phyloP scores from a whole-genome alignment of 495 filamentous ascomycete genomes.

The Xylaria scruposa region DNA sequence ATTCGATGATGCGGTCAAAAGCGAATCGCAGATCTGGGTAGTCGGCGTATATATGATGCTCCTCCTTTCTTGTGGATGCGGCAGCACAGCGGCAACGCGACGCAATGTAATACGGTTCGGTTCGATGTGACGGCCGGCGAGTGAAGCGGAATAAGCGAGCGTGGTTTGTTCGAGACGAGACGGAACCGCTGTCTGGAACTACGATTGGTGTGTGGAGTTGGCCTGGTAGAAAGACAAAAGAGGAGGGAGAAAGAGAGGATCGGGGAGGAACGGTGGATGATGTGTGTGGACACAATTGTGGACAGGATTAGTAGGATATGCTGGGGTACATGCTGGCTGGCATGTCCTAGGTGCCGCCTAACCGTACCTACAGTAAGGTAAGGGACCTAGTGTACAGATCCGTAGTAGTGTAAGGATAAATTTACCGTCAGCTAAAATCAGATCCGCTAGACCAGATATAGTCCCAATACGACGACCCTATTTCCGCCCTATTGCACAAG shows the following conservation, averaged over 20 bases:
- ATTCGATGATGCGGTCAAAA: neutral
- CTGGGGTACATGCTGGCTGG: too few species aligned
- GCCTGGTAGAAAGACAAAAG: conserved; percentile 3
- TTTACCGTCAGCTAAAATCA: neutral
- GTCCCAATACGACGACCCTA: conserved; percentile 1
- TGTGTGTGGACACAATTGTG: conserved; percentile 6
- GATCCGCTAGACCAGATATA: conserved; percentile 9
- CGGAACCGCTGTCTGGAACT: conserved; percentile 2
- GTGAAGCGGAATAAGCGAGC: conserved; percentile 20
- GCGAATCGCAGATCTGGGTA: neutral
- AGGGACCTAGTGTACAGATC: too few species aligned
- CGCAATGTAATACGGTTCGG: neutral
- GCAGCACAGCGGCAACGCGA: neutral
- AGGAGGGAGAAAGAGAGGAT: conserved; percentile 4
- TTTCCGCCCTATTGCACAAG: neutral
- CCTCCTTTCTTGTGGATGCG: conserved; percentile 15
- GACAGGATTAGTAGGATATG: neutral
- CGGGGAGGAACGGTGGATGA: conserved; percentile 18
- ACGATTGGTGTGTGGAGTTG: conserved; percentile 9
- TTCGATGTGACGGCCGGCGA: conserved; percentile 3
- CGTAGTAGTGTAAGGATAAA: too few species aligned
- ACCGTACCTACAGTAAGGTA: too few species aligned
- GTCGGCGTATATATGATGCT: neutral
- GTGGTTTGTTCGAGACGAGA: conserved; percentile 15
- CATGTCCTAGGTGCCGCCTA: too few species aligned